Evolutionary conservation across 2,329 filamentous ascomycete species (phyloP).

Genomic region (Lomentospora prolificans): DNA sequence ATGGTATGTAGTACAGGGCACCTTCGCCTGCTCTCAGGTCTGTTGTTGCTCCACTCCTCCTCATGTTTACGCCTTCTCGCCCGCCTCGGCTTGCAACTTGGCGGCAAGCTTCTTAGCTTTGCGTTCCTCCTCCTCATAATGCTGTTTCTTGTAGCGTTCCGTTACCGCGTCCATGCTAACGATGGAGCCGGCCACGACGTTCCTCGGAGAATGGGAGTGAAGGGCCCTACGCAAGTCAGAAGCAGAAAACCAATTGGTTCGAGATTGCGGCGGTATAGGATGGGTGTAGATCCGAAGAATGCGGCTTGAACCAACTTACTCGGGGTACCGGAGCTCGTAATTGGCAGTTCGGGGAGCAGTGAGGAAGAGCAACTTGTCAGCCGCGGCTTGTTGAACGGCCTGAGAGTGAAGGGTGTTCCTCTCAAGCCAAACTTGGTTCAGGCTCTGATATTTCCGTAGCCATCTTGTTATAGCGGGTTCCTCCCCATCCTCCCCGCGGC

Average conservation of each 20-base stretch:
- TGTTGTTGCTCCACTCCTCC: background rate
- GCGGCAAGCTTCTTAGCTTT: slow-evolving; percentile 40
- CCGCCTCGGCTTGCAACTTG: slow-evolving; percentile 15
- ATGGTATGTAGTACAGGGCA: background rate
- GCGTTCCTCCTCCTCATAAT: slow-evolving; percentile 44
- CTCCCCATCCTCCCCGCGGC: slow-evolving; percentile 39
- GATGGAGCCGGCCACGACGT: slow-evolving; percentile 45
- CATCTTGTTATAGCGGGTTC: slow-evolving; percentile 34
- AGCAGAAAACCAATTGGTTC: too few species aligned
- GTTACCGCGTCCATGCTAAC: slow-evolving; percentile 45
- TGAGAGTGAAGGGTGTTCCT: slow-evolving; percentile 44
- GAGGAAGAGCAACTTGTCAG: slow-evolving; percentile 46
- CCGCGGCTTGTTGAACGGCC: slow-evolving; percentile 44
- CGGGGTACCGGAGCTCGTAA: slow-evolving; percentile 45
- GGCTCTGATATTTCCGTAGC: slow-evolving; percentile 36
- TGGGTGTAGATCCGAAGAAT: too few species aligned
- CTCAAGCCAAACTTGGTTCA: slow-evolving; percentile 38
- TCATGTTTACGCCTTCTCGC: background rate
- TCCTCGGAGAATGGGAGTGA: slow-evolving; percentile 38
- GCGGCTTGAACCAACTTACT: too few species aligned
- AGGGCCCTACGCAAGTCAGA: slow-evolving; percentile 30
- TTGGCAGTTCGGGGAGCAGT: slow-evolving; percentile 32
- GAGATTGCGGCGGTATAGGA: too few species aligned
- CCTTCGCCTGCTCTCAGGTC: background rate
- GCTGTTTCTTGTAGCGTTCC: slow-evolving; percentile 46